Percentiles rank a stretch among this genome's conserved stretches.
Conservation (phyloP, 1,284 basidiomycete species). For the Ceratobasidium sp. region DNA sequence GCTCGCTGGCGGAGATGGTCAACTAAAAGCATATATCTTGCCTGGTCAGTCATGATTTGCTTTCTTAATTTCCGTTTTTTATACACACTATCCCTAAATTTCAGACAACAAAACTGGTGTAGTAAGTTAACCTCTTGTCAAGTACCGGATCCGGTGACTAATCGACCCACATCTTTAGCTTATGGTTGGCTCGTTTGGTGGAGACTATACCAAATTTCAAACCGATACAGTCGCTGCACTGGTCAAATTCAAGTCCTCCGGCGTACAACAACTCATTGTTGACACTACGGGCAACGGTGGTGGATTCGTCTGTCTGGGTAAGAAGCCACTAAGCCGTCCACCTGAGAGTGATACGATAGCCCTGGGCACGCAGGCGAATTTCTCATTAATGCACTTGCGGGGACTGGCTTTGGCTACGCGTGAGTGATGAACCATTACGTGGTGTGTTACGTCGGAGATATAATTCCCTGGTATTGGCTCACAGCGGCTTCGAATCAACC, state of each 20-base stretch:
- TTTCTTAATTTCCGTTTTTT: not conserved
- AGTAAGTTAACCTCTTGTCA: conserved; percentile 57
- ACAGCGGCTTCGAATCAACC: conserved; percentile 65
- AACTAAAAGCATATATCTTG: conserved; percentile 69
- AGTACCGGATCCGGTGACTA: not conserved
- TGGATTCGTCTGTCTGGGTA: conserved; percentile 50
- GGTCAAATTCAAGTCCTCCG: conserved; percentile 60
- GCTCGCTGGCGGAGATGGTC: conserved; percentile 56
- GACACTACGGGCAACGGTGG: conserved; percentile 73
- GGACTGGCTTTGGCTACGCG: conserved; percentile 64
- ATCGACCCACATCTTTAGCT: conserved; percentile 19
- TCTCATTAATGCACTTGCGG: conserved; percentile 56
- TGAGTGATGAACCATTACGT: conserved; percentile 61
- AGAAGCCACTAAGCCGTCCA: not conserved
- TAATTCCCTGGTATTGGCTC: not conserved
- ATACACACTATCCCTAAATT: not conserved
- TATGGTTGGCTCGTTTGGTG: conserved; percentile 63
- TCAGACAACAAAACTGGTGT: conserved; percentile 64
- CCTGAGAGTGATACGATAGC: conserved; percentile 59
- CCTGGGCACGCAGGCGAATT: conserved; percentile 56
- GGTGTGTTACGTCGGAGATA: conserved; percentile 44
- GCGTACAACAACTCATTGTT: conserved; percentile 65
- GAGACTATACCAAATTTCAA: conserved; percentile 63
- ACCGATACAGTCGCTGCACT: conserved; percentile 63
- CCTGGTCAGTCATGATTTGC: conserved; percentile 53